Evolutionary conservation across 192 early-diverging fungal genomes (phyloP).

Genomic region (Chytriomyces sp.): DNA sequence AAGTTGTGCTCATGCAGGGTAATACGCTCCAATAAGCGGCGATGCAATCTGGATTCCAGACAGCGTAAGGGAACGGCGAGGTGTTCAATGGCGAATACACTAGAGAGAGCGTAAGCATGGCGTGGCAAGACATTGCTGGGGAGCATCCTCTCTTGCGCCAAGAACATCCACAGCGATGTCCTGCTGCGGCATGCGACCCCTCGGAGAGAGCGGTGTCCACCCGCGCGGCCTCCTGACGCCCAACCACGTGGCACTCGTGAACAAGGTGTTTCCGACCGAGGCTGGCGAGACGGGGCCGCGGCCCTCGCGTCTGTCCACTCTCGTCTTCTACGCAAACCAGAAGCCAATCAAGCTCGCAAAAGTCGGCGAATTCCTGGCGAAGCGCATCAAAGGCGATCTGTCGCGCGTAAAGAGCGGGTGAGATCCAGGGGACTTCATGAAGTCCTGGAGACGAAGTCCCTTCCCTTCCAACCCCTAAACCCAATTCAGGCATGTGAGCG

Average conservation of each 20-base stretch:
- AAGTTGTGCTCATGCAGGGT: too few relatives aligned
- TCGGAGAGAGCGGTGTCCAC: constrained; percentile 15
- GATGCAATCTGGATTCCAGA: too few relatives aligned
- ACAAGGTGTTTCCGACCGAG: constrained; percentile 52
- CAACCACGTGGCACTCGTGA: constrained; percentile 50
- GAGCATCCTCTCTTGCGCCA: too few relatives aligned
- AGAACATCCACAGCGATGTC: too few relatives aligned
- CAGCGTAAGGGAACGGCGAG: too few relatives aligned
- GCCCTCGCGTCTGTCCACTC: constrained; percentile 78
- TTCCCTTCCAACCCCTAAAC: neutral
- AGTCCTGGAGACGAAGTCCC: neutral
- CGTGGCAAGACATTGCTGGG: too few relatives aligned
- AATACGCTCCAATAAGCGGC: too few relatives aligned
- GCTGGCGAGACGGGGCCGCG: constrained; percentile 73
- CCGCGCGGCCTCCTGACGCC: constrained; percentile 5
- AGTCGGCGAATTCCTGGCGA: constrained; percentile 81
- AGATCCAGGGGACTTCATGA: constrained; percentile 19
- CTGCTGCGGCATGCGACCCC: too few relatives aligned
- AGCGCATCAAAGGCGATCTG: constrained; percentile 67
- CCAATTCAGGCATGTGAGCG: constrained; percentile 56
- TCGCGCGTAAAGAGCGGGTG: constrained; percentile 62
- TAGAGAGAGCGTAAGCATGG: too few relatives aligned
- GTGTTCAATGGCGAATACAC: too few relatives aligned
- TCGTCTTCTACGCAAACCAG: constrained; percentile 85
- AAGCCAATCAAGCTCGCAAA: constrained; percentile 90